Base-by-base conservation (phyloP, 2,329 filamentous ascomycete genomes). In the Furcasterigmium sp. region DNA sequence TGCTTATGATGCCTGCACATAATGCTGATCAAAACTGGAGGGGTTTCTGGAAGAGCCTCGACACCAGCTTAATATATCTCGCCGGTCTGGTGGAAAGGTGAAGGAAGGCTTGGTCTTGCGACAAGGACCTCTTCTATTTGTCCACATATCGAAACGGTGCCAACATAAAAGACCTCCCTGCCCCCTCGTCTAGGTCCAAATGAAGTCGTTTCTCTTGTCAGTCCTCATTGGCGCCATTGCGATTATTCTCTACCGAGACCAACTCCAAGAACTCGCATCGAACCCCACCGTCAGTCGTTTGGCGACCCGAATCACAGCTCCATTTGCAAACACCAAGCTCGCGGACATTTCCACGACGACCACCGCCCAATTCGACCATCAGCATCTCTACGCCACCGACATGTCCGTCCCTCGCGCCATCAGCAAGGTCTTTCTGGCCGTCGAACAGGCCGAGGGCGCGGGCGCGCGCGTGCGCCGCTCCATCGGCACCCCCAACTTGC, bases 391-490 rank as follows among this genome's bases (percentile, higher is more conserved):
- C 53, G 57, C 60, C 18, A 61, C 69, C 50, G 70, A 79, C 45
- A 85, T 85, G 77, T 78, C 85, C 35, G 65, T 81, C 48, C 75
- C 86, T 21, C 82, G 93, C 58, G 77, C 82, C 39, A 91, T 97
- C 60, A 81, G 80, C 53, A 87, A 91, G 67, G 81, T 85, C 52
- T 91, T 96, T 65, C 76, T 89, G 36, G 91, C 91, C 47, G 67
- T 85, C 46, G 89, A 95, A 65, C 87, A 95, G 64, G 72, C 87
- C 21, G 91, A 97, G 64, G 91, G 91, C 35, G 88, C 84, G 0
- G 91, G 93, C 44, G 91, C 91, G 5, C 78, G 82, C 49, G 91
- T 97, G 13, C 82, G 91, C 50, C 82, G 91, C 46, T 91, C 87
- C 34, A 87, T 97, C 52, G 91, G 91, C 53, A 95, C 89, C 1